Conservation (phyloP, 352 stramenopile genomes). For the Phytopythium boreale region DNA sequence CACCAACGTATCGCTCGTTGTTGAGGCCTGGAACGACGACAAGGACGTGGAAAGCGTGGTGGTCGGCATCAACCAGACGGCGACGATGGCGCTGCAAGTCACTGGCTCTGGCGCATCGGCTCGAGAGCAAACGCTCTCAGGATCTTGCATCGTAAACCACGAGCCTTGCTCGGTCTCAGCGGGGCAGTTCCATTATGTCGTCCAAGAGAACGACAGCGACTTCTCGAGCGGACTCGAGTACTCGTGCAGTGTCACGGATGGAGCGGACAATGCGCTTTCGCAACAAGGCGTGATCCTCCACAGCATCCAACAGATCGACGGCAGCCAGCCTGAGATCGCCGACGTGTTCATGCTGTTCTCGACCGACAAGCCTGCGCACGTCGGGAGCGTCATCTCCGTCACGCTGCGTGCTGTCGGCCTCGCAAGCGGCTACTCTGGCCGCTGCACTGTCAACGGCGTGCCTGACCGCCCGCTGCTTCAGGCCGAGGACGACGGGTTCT, state of each 20-base stretch:
- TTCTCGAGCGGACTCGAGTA: constrained; percentile 25
- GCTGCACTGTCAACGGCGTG: constrained; percentile 53
- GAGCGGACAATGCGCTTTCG: constrained; percentile 19
- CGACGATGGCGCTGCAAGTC: constrained; percentile 2
- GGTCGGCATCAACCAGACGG: constrained; percentile 5
- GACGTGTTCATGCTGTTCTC: constrained; percentile 60
- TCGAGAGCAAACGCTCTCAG: constrained; percentile 17
- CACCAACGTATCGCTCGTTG: constrained; percentile 6
- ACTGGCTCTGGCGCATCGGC: constrained; percentile 1
- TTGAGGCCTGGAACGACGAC: background rate
- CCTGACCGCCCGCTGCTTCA: constrained; percentile 33
- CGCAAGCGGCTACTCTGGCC: constrained; percentile 40
- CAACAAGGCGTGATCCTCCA: constrained; percentile 24
- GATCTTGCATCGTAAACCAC: constrained; percentile 30
- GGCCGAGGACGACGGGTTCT: constrained; percentile 51
- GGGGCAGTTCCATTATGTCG: constrained; percentile 33
- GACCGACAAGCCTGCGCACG: constrained; percentile 54
- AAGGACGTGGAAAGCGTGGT: background rate
- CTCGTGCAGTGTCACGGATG: constrained; percentile 28
- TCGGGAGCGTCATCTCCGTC: constrained; percentile 53
- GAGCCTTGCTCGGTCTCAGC: constrained; percentile 23
- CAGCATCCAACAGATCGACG: constrained; percentile 28
- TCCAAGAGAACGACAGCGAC: constrained; percentile 46
- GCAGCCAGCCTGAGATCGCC: constrained; percentile 30
- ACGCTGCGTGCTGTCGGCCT: constrained; percentile 38